Percentiles rank a stretch among this genome's conserved stretches.
phyloP scores from a whole-genome alignment of 345 rosid genomes.

The Hibiscus syriacus region DNA sequence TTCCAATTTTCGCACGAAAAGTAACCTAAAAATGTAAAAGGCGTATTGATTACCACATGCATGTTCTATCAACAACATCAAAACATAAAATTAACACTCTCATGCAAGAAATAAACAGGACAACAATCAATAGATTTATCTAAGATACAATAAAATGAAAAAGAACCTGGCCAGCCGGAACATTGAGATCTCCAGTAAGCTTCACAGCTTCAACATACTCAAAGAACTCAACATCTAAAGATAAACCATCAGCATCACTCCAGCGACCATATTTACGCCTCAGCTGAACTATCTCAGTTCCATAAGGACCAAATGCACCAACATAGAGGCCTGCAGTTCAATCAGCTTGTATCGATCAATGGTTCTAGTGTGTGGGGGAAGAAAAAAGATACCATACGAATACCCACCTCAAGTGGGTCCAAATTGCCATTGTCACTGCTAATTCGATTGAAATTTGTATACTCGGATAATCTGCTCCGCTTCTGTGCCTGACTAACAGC shows the following conservation, averaged over 20 bases:
- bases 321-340: conserved; percentile 65
- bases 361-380: conserved; percentile 3
- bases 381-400: conserved; percentile 4
- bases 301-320: no score
- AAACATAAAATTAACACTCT: conserved; percentile 1
- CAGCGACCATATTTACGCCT: no score
- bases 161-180: no score
- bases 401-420: conserved; percentile 77
- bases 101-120: neutral
- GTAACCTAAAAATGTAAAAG: conserved; percentile 57
- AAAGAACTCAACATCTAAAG: conserved; percentile 68
- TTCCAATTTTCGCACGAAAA: conserved; percentile 94
- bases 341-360: conserved; percentile 10
- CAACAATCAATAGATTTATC: neutral
- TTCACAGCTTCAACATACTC: conserved; percentile 97
- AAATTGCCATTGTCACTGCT: conserved; percentile 45
- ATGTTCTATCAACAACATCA: neutral
- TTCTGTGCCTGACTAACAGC: conserved; percentile 73
- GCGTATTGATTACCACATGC: no score
- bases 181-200: no score
- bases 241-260: conserved; percentile 43
- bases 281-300: no score
- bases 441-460: conserved; percentile 69
- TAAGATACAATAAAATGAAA: neutral
- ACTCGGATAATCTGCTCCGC: conserved; percentile 54